These are phyloP conservation scores for Cokeromyces recurvatus DNA, from an alignment of 371 early-diverging fungal species.

Conservation along the genomic window DNA sequence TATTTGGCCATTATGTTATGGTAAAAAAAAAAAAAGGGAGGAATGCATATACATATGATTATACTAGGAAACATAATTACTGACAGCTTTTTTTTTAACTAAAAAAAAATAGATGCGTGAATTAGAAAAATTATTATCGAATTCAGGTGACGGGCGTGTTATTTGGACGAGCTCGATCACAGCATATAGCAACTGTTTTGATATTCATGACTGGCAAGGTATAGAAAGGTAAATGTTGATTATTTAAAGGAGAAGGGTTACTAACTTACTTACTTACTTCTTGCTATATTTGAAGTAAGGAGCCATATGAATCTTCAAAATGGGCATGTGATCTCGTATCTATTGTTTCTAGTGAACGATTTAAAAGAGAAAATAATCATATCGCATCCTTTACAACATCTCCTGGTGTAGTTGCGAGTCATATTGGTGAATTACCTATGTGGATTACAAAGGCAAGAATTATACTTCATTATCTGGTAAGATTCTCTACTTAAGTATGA, in stretches of 20 bases:
- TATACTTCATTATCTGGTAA: slow-evolving; percentile 44
- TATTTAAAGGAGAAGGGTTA: neutral
- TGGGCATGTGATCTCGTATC: slow-evolving; percentile 66
- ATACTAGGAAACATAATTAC: no score
- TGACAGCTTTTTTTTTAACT: no score
- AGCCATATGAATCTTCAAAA: slow-evolving; percentile 79
- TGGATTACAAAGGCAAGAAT: slow-evolving; percentile 42
- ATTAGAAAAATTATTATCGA: slow-evolving; percentile 43
- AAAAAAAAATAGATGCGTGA: slow-evolving; percentile 46
- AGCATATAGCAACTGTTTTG: slow-evolving; percentile 46
- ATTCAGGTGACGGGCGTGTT: slow-evolving; percentile 58
- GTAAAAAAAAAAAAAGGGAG: slow-evolving; percentile 32
- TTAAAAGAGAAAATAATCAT: slow-evolving; percentile 18
- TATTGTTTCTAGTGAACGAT: slow-evolving; percentile 46
- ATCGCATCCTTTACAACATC: slow-evolving; percentile 54
- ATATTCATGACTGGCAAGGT: slow-evolving; percentile 70
- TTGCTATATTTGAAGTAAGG: slow-evolving; percentile 17
- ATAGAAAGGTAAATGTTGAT: slow-evolving; percentile 51
- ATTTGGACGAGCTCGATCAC: slow-evolving; percentile 82
- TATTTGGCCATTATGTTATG: slow-evolving; percentile 87
- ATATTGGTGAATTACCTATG: slow-evolving; percentile 51
- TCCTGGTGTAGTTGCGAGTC: slow-evolving; percentile 70
- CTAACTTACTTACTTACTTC: neutral
- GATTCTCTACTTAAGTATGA: neutral
- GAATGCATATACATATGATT: no score